Evolutionary conservation across 1,284 basidiomycete species (phyloP).

Genomic region (Polyporus tsugae): DNA sequence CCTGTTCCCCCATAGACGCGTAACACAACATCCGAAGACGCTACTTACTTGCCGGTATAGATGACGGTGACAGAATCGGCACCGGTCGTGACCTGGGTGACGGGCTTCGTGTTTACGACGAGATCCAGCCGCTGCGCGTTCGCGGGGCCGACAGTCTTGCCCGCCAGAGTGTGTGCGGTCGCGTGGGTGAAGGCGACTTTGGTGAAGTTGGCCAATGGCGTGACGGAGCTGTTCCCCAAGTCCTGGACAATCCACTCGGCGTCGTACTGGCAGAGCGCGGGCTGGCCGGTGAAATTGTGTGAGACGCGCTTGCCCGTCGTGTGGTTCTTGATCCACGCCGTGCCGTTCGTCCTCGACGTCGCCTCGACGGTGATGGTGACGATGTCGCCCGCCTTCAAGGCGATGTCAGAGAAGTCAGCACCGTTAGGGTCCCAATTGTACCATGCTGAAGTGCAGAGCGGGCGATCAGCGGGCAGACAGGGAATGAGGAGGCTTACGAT

Average conservation of each 20-base stretch:
- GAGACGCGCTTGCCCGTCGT: constrained; percentile 40
- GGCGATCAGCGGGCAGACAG: no score
- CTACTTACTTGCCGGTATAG: no score
- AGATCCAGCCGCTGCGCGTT: constrained; percentile 43
- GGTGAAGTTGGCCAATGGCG: constrained; percentile 48
- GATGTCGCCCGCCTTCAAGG: constrained; percentile 39
- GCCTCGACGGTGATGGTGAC: constrained; percentile 40
- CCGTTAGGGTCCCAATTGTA: constrained; percentile 46
- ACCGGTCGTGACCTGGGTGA: constrained; percentile 28
- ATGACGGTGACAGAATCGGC: background rate
- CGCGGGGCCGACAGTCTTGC: constrained; percentile 30
- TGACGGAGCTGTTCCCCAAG: constrained; percentile 40
- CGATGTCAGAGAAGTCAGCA: constrained; percentile 41
- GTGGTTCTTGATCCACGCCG: constrained; percentile 42
- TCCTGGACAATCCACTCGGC: constrained; percentile 44
- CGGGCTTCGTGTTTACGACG: constrained; percentile 38
- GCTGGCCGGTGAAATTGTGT: constrained; percentile 40
- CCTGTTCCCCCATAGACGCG: no score
- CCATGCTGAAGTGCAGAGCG: constrained; percentile 40
- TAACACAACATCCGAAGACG: no score
- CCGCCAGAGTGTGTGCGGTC: constrained; percentile 17
- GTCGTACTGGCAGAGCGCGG: constrained; percentile 43
- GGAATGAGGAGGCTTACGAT: no score
- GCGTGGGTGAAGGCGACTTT: constrained; percentile 39
- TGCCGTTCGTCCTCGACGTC: constrained; percentile 37